Percentiles rank a stretch among this genome's conserved stretches.
These are phyloP conservation scores for Hypomyces perniciosus DNA, from an alignment of 2,329 filamentous ascomycete species.

Conservation along the genomic window DNA sequence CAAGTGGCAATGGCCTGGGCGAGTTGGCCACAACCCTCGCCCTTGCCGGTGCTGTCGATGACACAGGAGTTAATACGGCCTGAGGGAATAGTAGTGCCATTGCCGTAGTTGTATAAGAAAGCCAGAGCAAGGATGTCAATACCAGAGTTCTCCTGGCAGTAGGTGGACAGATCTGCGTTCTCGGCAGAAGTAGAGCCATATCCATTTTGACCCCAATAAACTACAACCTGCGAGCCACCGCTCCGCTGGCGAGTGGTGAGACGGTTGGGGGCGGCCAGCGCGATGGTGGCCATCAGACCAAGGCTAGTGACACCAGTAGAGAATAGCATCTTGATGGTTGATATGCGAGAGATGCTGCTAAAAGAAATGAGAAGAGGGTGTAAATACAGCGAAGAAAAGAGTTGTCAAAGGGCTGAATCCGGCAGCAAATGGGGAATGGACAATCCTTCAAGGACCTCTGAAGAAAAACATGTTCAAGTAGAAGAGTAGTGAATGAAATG, in stretches of 20 bases:
- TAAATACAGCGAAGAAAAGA: not conserved
- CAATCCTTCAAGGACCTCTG: constrained; percentile 2
- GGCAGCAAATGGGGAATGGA: not conserved
- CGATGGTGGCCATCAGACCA: constrained; percentile 15
- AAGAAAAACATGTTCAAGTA: not conserved
- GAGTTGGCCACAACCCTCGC: constrained; percentile 21
- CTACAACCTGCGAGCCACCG: constrained; percentile 25
- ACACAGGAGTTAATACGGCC: constrained; percentile 35
- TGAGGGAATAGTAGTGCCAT: constrained; percentile 30
- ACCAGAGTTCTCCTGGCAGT: constrained; percentile 32
- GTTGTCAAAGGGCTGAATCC: too few relatives aligned
- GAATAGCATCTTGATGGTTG: constrained; percentile 12
- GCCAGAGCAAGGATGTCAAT: constrained; percentile 39
- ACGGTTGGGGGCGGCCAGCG: constrained; percentile 10
- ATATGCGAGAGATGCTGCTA: not conserved
- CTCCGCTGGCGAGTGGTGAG: constrained; percentile 8
- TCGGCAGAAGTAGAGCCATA: constrained; percentile 21
- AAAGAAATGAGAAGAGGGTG: not conserved
- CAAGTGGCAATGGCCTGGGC: constrained; percentile 18
- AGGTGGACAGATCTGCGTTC: constrained; percentile 31
- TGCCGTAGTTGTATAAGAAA: constrained; percentile 36
- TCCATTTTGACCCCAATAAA: constrained; percentile 25
- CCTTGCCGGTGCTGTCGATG: constrained; percentile 27
- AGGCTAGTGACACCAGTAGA: constrained; percentile 11
- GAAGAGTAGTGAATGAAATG: not conserved